phyloP scores from a whole-genome alignment of 345 rosid species.

The Eucalyptus curtisii region DNA sequence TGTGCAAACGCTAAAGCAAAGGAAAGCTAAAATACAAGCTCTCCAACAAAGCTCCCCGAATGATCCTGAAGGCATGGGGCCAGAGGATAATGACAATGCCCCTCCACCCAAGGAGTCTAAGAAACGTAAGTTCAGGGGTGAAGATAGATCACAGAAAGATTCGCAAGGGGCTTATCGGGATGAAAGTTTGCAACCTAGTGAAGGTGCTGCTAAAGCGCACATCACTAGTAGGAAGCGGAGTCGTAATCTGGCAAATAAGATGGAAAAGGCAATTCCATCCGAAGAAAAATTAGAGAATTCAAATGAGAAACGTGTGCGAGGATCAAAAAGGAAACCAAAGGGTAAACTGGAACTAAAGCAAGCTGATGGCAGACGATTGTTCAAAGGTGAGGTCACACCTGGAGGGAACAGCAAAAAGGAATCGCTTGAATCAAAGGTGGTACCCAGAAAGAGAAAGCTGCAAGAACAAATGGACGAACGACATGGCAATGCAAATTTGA shows the following conservation, averaged over 20 bases:
- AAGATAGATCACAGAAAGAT: slow-evolving; percentile 1
- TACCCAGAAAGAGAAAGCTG: slow-evolving; percentile 23
- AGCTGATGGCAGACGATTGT: background rate
- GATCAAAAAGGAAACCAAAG: slow-evolving; percentile 1
- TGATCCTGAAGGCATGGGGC: slow-evolving; percentile 5
- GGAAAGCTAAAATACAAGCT: slow-evolving; percentile 31
- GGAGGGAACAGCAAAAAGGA: slow-evolving; percentile 1
- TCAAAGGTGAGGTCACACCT: background rate
- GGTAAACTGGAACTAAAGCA: background rate
- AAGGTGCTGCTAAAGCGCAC: background rate
- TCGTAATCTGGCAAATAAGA: slow-evolving; percentile 3
- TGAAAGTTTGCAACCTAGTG: slow-evolving; percentile 1
- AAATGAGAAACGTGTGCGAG: background rate
- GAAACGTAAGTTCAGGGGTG: slow-evolving; percentile 34
- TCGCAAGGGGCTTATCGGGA: background rate
- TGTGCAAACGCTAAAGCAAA: slow-evolving; percentile 61
- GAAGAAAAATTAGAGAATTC: background rate
- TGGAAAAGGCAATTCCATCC: background rate
- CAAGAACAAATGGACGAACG: slow-evolving; percentile 8
- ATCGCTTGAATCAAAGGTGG: background rate
- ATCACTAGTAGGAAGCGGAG: background rate
- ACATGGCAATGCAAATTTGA: slow-evolving; percentile 5
- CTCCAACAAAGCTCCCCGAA: slow-evolving; percentile 19
- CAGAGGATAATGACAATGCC: slow-evolving; percentile 3
- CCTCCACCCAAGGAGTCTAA: slow-evolving; percentile 8